Evolutionary conservation across 2,329 filamentous ascomycete genomes (phyloP).

Genomic region (Verticillium nubilum): DNA sequence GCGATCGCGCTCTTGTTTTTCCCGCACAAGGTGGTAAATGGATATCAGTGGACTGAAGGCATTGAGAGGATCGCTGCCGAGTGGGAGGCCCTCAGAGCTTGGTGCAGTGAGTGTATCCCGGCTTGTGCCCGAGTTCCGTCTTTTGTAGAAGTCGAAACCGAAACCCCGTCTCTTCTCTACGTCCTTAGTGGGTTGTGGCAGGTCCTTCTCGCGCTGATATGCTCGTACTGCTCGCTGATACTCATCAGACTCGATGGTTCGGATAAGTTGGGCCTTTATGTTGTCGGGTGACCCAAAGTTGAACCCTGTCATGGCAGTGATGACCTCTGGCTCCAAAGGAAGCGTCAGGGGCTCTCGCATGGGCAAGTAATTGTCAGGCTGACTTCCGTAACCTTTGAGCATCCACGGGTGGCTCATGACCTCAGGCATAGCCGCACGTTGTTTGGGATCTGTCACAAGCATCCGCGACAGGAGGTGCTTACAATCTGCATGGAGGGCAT

Average conservation of each 20-base stretch:
- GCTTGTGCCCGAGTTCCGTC: slow-evolving; percentile 83
- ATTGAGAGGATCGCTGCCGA: slow-evolving; percentile 83
- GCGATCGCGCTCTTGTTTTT: slow-evolving; percentile 82
- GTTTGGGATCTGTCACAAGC: slow-evolving; percentile 88
- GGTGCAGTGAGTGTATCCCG: slow-evolving; percentile 78
- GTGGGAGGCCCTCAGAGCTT: slow-evolving; percentile 78
- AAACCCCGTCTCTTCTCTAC: slow-evolving; percentile 84
- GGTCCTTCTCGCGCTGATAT: slow-evolving; percentile 61
- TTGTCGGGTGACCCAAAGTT: slow-evolving; percentile 87
- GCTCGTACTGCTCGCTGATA: slow-evolving; percentile 81
- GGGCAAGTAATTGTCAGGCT: slow-evolving; percentile 87
- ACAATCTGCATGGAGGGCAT: slow-evolving; percentile 59
- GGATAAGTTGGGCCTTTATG: slow-evolving; percentile 76
- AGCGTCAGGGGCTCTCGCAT: slow-evolving; percentile 77
- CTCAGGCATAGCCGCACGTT: slow-evolving; percentile 80
- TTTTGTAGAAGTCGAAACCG: slow-evolving; percentile 93
- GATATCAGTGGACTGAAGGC: slow-evolving; percentile 90
- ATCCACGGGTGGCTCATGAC: slow-evolving; percentile 97
- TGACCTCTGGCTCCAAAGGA: slow-evolving; percentile 75
- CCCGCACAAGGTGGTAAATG: slow-evolving; percentile 91
- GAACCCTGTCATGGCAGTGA: slow-evolving; percentile 95
- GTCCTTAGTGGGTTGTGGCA: slow-evolving; percentile 51
- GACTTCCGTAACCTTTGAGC: slow-evolving; percentile 79
- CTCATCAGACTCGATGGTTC: slow-evolving; percentile 87
- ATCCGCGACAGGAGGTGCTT: slow-evolving; percentile 88